A percentile compares a stretch with the other conserved stretches of the same genome.
These are phyloP conservation scores for Jasminum sambac DNA, from an alignment of 257 asterid species.

Conservation along the genomic window DNA sequence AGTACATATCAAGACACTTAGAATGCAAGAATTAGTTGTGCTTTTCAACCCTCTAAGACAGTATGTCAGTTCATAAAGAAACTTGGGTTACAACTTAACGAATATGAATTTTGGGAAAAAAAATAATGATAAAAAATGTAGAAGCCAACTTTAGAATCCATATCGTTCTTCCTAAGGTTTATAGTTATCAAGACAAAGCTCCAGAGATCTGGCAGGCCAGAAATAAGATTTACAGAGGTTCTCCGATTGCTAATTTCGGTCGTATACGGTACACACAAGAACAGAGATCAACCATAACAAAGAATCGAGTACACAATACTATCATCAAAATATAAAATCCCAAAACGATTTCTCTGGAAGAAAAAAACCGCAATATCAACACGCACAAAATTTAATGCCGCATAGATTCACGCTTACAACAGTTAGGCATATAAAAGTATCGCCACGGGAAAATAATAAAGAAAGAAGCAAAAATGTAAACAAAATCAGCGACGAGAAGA, in stretches of 20 bases:
- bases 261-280: too few species aligned
- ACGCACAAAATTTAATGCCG: neutral
- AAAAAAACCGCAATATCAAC: neutral
- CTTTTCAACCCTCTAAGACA: neutral
- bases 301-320: neutral
- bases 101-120: neutral
- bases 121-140: neutral
- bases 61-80: neutral
- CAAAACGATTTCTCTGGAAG: neutral
- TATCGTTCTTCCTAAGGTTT: neutral
- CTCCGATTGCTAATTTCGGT: too few species aligned
- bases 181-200: too few species aligned
- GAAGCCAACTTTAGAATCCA: neutral
- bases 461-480: neutral
- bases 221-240: too few species aligned
- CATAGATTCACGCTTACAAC: neutral
- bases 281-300: too few species aligned
- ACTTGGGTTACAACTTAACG: neutral
- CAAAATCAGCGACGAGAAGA: neutral
- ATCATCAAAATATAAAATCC: neutral
- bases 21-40: neutral
- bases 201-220: too few species aligned
- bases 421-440: neutral
- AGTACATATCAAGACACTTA: neutral
- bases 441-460: neutral